These are phyloP conservation scores for Aspergillus phoenicis DNA, from an alignment of 2,329 filamentous ascomycete species.

Conservation along the genomic window DNA sequence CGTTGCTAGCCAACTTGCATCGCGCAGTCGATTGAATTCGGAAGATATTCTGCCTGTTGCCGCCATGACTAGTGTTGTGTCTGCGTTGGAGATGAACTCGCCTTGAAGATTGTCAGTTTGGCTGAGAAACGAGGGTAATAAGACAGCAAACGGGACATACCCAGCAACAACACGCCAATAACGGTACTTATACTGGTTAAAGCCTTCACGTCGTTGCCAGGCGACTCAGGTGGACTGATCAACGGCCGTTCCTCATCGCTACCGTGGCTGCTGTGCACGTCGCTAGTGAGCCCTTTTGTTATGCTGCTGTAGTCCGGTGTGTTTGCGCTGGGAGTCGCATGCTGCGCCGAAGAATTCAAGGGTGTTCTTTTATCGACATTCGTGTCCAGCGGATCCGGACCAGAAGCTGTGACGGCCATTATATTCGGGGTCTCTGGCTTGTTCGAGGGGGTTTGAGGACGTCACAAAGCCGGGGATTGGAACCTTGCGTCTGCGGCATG, in stretches of 20 bases:
- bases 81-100: conserved; percentile 67
- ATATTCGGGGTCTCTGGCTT: background rate
- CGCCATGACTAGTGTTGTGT: conserved; percentile 66
- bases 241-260: conserved; percentile 10
- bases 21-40: conserved; percentile 59
- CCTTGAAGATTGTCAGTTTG: conserved; percentile 37
- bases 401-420: background rate
- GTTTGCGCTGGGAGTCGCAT: background rate
- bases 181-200: conserved; percentile 27
- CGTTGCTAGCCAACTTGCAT: conserved; percentile 62
- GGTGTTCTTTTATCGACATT: conserved; percentile 4
- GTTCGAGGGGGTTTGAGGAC: too few relatives aligned
- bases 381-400: background rate
- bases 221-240: background rate
- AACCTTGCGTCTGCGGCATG: background rate
- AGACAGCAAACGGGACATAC: conserved; percentile 17
- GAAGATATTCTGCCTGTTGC: conserved; percentile 66
- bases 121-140: background rate
- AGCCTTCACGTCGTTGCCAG: conserved; percentile 7
- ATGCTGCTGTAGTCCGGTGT: conserved; percentile 7
- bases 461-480: background rate
- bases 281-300: background rate
- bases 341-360: background rate
- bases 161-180: conserved; percentile 33
- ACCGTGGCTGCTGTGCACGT: background rate